Conservation (phyloP, 805 yeast genomes). For the Candida insectalens region DNA sequence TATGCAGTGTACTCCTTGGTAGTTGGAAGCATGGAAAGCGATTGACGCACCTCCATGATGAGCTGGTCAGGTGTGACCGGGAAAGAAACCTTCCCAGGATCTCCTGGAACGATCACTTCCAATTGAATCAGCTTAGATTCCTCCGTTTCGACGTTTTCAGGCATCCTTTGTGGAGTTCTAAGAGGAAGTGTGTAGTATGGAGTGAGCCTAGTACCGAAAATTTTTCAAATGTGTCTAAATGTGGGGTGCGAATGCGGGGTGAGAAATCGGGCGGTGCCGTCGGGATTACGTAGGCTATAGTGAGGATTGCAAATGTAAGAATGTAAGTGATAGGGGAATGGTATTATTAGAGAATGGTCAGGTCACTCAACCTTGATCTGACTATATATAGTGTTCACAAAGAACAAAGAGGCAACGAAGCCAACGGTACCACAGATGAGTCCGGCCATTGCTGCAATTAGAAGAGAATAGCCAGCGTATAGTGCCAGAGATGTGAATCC, state of each 20-base stretch:
- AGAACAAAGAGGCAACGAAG: conserved; percentile 60
- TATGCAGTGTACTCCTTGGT: conserved; percentile 57
- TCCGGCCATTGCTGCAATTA: conserved; percentile 64
- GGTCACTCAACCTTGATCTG: conserved; percentile 77
- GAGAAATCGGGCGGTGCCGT: no score
- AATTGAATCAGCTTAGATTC: conserved; percentile 8
- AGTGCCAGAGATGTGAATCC: conserved; percentile 70
- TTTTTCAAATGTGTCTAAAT: no score
- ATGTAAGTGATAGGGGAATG: neutral
- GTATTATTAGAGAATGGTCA: neutral
- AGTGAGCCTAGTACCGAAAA: no score
- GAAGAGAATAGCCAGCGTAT: conserved; percentile 72
- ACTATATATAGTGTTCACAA: conserved; percentile 70
- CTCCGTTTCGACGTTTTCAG: neutral
- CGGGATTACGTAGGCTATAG: no score
- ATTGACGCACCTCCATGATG: conserved; percentile 46
- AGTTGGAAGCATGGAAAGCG: conserved; percentile 45
- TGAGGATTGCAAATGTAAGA: no score
- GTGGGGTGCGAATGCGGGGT: no score
- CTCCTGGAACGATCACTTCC: conserved; percentile 18
- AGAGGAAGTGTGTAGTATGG: no score
- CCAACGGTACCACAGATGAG: conserved; percentile 86
- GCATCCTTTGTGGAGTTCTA: no score
- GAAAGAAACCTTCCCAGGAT: conserved; percentile 16
- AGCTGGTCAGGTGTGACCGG: conserved; percentile 30